phyloP scores from a whole-genome alignment of 2,329 filamentous ascomycete species.

The Immersiporthe knoxdaviesiana region DNA sequence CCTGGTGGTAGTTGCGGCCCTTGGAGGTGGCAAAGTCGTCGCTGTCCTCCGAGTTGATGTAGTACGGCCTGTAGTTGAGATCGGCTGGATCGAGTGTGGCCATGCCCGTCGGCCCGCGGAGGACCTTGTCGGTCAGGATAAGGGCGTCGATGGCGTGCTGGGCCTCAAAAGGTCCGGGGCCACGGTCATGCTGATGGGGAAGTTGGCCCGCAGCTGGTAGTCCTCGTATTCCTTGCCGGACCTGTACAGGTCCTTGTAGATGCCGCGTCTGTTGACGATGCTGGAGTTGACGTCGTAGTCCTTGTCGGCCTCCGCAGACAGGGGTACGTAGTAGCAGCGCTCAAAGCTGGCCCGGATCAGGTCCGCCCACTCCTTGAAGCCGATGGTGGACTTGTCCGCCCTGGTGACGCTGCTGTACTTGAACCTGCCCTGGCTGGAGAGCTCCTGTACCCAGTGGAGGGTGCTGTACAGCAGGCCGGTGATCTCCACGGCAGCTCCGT shows the following conservation, averaged over 20 bases:
- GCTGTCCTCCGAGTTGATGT: constrained; percentile 93
- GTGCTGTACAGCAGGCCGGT: constrained; percentile 91
- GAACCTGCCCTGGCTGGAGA: constrained; percentile 72
- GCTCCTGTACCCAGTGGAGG: constrained; percentile 74
- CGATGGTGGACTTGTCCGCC: constrained; percentile 62
- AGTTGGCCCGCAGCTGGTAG: constrained; percentile 94
- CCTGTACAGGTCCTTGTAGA: constrained; percentile 96
- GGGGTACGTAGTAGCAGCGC: constrained; percentile 85
- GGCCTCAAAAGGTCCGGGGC: constrained; percentile 85
- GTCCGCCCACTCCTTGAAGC: constrained; percentile 77
- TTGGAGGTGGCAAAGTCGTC: constrained; percentile 90
- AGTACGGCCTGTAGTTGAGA: constrained; percentile 91
- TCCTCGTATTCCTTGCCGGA: constrained; percentile 97
- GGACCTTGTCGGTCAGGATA: constrained; percentile 74
- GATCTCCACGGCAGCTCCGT: constrained; percentile 94
- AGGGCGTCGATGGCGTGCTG: constrained; percentile 79
- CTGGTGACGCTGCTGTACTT: constrained; percentile 73
- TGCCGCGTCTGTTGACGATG: constrained; percentile 86
- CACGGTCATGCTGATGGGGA: constrained; percentile 92
- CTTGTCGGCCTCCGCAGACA: constrained; percentile 68
- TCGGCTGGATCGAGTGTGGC: constrained; percentile 92
- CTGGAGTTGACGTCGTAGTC: constrained; percentile 79
- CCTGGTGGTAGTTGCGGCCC: constrained; percentile 96
- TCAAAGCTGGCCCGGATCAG: constrained; percentile 88
- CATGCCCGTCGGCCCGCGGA: constrained; percentile 91